Evolutionary conservation across 768 basidiomycete species (phyloP).

Genomic region (Boletus subparvulus): DNA sequence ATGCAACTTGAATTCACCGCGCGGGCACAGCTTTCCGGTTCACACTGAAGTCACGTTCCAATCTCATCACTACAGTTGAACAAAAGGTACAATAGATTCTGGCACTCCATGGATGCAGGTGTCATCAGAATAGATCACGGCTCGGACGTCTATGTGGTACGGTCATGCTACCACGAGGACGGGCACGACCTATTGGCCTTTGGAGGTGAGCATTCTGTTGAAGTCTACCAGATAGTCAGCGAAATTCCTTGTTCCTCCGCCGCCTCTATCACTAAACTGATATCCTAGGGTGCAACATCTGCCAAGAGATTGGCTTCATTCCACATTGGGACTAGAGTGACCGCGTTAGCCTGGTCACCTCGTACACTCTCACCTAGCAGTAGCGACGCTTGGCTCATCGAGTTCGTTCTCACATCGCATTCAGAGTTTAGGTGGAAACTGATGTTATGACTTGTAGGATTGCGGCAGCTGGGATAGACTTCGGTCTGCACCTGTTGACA

Average conservation of each 20-base stretch:
- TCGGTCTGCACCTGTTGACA: constrained; percentile 67
- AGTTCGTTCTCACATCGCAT: constrained; percentile 45
- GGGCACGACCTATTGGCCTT: constrained; percentile 68
- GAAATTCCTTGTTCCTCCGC: constrained; percentile 2
- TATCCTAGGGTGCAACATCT: constrained; percentile 41
- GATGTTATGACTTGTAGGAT: constrained; percentile 45
- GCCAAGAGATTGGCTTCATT: constrained; percentile 64
- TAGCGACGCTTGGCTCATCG: constrained; percentile 66
- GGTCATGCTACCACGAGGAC: constrained; percentile 63
- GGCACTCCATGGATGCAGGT: constrained; percentile 40
- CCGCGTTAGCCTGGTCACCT: constrained; percentile 79
- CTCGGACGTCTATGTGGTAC: constrained; percentile 59
- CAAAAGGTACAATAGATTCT: not conserved
- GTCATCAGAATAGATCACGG: constrained; percentile 58
- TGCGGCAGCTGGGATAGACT: constrained; percentile 65
- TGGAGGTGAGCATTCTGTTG: constrained; percentile 70
- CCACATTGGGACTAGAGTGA: constrained; percentile 67
- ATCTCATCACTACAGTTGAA: not conserved
- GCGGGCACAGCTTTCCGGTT: not conserved
- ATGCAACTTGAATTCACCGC: constrained; percentile 3
- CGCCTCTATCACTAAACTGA: constrained; percentile 7
- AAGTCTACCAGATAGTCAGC: constrained; percentile 65
- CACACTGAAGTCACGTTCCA: not conserved
- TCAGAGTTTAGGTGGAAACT: constrained; percentile 5
- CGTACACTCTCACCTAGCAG: constrained; percentile 62